phyloP scores from a whole-genome alignment of 495 filamentous ascomycete species.

The Chaetomium fimeti region DNA sequence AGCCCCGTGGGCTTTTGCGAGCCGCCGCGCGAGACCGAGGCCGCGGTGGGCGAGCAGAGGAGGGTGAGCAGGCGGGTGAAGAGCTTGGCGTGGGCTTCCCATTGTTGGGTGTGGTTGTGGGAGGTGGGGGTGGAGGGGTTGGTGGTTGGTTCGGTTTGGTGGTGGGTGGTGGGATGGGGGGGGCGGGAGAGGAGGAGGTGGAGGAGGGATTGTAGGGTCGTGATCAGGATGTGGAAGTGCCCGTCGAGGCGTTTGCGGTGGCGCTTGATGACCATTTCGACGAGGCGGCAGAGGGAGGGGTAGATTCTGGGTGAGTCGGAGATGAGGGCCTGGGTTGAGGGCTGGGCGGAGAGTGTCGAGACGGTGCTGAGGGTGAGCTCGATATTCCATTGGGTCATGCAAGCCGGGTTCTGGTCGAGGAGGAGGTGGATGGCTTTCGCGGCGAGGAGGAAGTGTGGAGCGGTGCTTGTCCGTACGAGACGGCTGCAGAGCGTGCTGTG shows the following conservation, averaged over 20 bases:
- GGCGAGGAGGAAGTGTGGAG: conserved; percentile 55
- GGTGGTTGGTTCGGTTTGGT: not conserved
- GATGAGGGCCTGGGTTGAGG: conserved; percentile 7
- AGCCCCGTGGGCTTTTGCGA: conserved; percentile 37
- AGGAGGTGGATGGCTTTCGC: conserved; percentile 56
- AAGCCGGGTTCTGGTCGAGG: conserved; percentile 53
- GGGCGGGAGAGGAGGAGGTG: conserved; percentile 53
- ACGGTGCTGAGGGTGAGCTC: conserved; percentile 62
- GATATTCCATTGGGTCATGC: conserved; percentile 68
- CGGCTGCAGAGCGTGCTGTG: conserved; percentile 33
- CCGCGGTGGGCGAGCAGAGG: conserved; percentile 75
- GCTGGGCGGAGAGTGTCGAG: conserved; percentile 49
- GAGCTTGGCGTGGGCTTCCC: conserved; percentile 55
- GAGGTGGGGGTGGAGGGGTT: not conserved
- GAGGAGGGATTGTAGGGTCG: conserved; percentile 62
- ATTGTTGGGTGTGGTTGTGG: conserved; percentile 5
- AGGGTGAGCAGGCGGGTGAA: conserved; percentile 72
- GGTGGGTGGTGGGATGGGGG: not conserved
- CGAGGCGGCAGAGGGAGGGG: conserved; percentile 59
- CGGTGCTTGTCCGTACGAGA: conserved; percentile 8
- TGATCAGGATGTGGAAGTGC: conserved; percentile 66
- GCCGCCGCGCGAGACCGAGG: conserved; percentile 56
- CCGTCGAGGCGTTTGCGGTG: conserved; percentile 49
- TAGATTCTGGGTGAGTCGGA: conserved; percentile 38
- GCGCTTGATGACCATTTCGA: conserved; percentile 57